phyloP scores from a whole-genome alignment of 2,329 filamentous ascomycete species.

The Alternaria gansuensis region DNA sequence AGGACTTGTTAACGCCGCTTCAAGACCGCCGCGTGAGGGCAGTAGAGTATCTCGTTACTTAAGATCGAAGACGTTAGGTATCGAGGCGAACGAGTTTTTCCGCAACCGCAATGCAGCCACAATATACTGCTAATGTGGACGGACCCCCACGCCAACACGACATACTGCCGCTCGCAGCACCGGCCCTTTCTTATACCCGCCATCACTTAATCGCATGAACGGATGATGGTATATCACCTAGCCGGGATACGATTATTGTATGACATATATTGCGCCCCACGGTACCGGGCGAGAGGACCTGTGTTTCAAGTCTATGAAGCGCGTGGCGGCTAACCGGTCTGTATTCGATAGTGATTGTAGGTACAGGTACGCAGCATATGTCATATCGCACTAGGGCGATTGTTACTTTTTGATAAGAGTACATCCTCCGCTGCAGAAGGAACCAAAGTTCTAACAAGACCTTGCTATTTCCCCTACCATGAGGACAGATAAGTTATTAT shows the following conservation, averaged over 20 bases:
- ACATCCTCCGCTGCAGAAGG: conserved; percentile 1
- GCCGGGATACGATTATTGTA: conserved; percentile 12
- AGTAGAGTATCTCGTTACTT: neutral
- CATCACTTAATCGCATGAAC: conserved; percentile 23
- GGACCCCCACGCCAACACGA: conserved; percentile 25
- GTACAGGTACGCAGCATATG: conserved; percentile 15
- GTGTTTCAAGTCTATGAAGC: conserved; percentile 12
- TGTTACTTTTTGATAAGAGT: conserved; percentile 25
- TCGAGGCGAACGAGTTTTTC: neutral
- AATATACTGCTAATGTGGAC: conserved; percentile 5
- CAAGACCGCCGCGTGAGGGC: too few relatives aligned
- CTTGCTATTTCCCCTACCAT: conserved; percentile 23
- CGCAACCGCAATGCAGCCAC: neutral
- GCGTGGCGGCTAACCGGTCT: neutral
- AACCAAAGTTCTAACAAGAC: conserved; percentile 1
- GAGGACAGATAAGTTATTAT: conserved; percentile 17
- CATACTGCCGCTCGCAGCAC: conserved; percentile 12
- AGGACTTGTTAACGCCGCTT: neutral
- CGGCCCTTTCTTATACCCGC: neutral
- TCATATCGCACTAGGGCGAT: conserved; percentile 14
- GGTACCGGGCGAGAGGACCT: conserved; percentile 27
- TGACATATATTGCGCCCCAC: conserved; percentile 26
- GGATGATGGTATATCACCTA: conserved; percentile 11
- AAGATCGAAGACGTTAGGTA: accelerated
- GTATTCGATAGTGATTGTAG: conserved; percentile 26